Evolutionary conservation across 441 rosid species (phyloP).

Genomic region (Melastoma candidum): DNA sequence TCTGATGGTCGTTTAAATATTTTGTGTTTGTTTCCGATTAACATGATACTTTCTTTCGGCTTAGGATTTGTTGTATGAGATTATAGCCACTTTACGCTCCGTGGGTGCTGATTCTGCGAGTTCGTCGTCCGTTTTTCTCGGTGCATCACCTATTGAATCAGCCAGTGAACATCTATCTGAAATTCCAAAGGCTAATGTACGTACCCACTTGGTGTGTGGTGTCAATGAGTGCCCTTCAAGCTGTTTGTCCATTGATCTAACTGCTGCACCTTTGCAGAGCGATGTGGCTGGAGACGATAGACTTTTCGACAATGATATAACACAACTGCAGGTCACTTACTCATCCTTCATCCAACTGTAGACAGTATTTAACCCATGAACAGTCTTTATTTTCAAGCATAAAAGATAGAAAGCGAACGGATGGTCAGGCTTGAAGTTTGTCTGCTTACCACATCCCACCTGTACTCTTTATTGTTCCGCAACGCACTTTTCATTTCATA

Average conservation of each 20-base stretch:
- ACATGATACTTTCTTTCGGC: too few relatives aligned
- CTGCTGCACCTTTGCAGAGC: conserved; percentile 26
- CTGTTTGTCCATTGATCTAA: conserved; percentile 1
- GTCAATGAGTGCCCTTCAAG: not conserved
- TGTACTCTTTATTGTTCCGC: too few relatives aligned
- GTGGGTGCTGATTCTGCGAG: conserved; percentile 60
- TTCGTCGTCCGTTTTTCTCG: conserved; percentile 71
- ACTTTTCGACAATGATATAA: conserved; percentile 32
- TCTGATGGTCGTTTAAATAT: too few relatives aligned
- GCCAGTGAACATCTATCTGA: conserved; percentile 45
- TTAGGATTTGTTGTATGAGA: conserved; percentile 69
- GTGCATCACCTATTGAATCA: conserved; percentile 44
- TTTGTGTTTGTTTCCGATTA: too few relatives aligned
- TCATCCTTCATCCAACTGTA: too few relatives aligned
- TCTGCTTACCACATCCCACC: too few relatives aligned
- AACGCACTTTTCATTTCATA: too few relatives aligned
- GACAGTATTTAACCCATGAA: too few relatives aligned
- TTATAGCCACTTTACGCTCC: conserved; percentile 67
- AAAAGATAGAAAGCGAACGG: too few relatives aligned
- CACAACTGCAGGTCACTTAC: conserved; percentile 34
- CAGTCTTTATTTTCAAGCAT: too few relatives aligned
- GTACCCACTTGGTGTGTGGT: conserved; percentile 5
- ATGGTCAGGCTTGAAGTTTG: too few relatives aligned
- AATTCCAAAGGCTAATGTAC: conserved; percentile 12
- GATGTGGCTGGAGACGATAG: conserved; percentile 25